Conservation (phyloP, 352 stramenopile species). For the Globisporangium splendens region DNA sequence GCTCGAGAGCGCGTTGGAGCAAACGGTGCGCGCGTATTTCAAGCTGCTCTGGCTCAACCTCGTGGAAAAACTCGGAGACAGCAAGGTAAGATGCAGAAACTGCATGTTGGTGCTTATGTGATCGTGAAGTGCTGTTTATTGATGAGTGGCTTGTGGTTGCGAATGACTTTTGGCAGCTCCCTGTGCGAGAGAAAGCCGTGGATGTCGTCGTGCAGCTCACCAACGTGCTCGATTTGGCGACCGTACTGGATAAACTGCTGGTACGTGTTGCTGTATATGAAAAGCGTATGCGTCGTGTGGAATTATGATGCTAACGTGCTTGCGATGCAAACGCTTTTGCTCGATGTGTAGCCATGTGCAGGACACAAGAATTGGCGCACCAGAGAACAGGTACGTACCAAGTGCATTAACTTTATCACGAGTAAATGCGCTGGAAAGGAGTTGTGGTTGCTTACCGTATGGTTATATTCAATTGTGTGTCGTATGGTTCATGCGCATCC, state of each 20-base stretch:
- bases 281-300: constrained; percentile 11
- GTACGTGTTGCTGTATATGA: constrained; percentile 1
- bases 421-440: not conserved
- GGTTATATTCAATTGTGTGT: no score
- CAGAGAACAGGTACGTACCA: constrained; percentile 71
- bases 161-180: constrained; percentile 15
- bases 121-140: constrained; percentile 3
- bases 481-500: not conserved
- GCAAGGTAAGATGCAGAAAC: constrained; percentile 30
- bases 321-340: not conserved
- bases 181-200: constrained; percentile 69
- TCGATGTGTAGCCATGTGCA: constrained; percentile 24
- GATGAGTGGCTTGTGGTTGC: not conserved
- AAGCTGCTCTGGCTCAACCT: constrained; percentile 69
- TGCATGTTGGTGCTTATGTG: not conserved
- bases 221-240: constrained; percentile 55
- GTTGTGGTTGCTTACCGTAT: no score
- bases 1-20: constrained; percentile 40
- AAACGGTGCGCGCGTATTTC: constrained; percentile 43
- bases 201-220: constrained; percentile 66
- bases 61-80: constrained; percentile 74
- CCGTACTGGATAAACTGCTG: constrained; percentile 56
- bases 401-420: no score
- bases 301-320: not conserved
- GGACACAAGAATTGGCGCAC: constrained; percentile 85